Percentiles rank a stretch among this genome's conserved stretches.
These are phyloP conservation scores for Trichoderma orchidacearum DNA, from an alignment of 495 filamentous ascomycete genomes.

Conservation along the genomic window DNA sequence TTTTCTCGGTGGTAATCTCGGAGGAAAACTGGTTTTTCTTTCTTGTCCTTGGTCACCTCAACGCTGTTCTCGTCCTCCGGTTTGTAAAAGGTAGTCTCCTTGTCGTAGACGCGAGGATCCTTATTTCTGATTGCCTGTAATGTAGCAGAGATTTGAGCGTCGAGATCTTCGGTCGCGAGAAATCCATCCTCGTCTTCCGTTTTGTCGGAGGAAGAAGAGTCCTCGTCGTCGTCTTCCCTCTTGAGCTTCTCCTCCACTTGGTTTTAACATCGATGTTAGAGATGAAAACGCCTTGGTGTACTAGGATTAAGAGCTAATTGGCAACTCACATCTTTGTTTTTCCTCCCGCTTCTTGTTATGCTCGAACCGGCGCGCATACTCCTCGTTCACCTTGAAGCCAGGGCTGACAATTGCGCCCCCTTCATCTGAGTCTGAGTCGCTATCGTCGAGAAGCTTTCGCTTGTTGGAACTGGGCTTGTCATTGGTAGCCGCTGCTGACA, in stretches of 20 bases:
- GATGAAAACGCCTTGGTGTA: neutral
- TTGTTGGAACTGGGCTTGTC: slow-evolving; percentile 15
- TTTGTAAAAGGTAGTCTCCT: slow-evolving; percentile 59
- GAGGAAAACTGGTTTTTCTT: slow-evolving; percentile 75
- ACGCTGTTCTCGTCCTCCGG: slow-evolving; percentile 24
- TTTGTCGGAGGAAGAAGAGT: slow-evolving; percentile 54
- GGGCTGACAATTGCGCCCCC: slow-evolving; percentile 42
- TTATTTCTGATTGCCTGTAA: slow-evolving; percentile 76
- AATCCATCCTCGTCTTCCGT: slow-evolving; percentile 84
- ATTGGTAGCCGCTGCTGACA: neutral
- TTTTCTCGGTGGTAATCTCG: slow-evolving; percentile 85
- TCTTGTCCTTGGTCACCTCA: slow-evolving; percentile 28
- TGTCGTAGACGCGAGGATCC: slow-evolving; percentile 83
- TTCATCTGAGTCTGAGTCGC: slow-evolving; percentile 40
- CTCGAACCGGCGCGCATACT: slow-evolving; percentile 82
- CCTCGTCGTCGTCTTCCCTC: slow-evolving; percentile 37
- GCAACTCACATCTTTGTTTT: slow-evolving; percentile 55
- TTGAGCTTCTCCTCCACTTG: slow-evolving; percentile 81
- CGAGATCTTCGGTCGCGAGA: slow-evolving; percentile 66
- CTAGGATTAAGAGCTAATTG: neutral
- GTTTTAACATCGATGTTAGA: slow-evolving; percentile 1
- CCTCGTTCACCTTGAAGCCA: slow-evolving; percentile 72
- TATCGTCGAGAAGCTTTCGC: slow-evolving; percentile 19
- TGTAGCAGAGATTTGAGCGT: slow-evolving; percentile 74
- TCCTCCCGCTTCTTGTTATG: slow-evolving; percentile 96